Percentiles rank a stretch among this genome's conserved stretches.
These are phyloP conservation scores for Postia placenta DNA, from an alignment of 768 basidiomycete species.

Conservation along the genomic window DNA sequence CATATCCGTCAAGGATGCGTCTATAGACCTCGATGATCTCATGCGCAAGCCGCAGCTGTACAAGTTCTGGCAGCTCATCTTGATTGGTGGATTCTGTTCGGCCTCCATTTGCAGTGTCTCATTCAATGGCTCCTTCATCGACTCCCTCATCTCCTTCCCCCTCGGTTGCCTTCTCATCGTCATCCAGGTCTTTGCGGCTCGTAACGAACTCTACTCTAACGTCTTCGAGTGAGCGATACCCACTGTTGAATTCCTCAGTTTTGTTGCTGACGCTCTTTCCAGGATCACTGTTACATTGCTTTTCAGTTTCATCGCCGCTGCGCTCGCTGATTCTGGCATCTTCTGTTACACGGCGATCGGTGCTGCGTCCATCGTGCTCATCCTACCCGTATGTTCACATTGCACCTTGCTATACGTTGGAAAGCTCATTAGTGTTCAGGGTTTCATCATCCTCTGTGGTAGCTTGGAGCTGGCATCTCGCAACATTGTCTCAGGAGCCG, in stretches of 20 bases:
- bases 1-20: conserved; percentile 69
- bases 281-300: conserved; percentile 77
- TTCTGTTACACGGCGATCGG: conserved; percentile 83
- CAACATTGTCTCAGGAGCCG: conserved; percentile 80
- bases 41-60: conserved; percentile 67
- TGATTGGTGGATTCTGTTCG: conserved; percentile 76
- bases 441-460: conserved; percentile 66
- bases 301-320: conserved; percentile 74
- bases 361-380: conserved; percentile 71
- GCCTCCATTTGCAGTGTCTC: conserved; percentile 67
- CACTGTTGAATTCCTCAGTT: no score
- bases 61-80: conserved; percentile 48
- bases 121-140: conserved; percentile 74
- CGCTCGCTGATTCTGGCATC: conserved; percentile 45
- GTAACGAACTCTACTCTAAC: conserved; percentile 75
- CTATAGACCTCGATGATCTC: conserved; percentile 58
- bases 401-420: conserved; percentile 1
- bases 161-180: conserved; percentile 70
- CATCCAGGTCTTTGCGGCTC: conserved; percentile 64
- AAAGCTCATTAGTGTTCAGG: conserved; percentile 23
- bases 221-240: conserved; percentile 70
- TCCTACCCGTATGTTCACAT: conserved; percentile 53
- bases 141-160: conserved; percentile 65
- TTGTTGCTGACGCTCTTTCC: no score
- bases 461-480: conserved; percentile 75